These are phyloP conservation scores for Alectoria sarmentosa DNA, from an alignment of 495 filamentous ascomycete genomes.

Conservation along the genomic window DNA sequence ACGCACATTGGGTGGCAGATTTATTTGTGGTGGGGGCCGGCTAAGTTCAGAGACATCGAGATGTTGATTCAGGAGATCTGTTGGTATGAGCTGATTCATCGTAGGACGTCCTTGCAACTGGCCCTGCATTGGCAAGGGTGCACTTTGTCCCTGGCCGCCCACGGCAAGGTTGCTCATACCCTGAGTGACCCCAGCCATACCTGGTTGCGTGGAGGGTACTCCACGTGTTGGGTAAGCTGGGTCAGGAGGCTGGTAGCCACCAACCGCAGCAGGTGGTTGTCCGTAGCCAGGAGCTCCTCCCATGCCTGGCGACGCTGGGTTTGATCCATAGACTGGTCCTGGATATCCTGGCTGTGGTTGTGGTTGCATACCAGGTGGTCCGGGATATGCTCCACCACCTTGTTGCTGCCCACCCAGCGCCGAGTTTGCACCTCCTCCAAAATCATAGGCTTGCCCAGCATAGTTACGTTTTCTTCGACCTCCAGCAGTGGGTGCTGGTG, in stretches of 20 bases:
- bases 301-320: slow-evolving; percentile 34
- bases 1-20: slow-evolving; percentile 86
- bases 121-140: slow-evolving; percentile 44
- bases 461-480: slow-evolving; percentile 86
- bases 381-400: slow-evolving; percentile 42
- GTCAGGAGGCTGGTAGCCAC: slow-evolving; percentile 59
- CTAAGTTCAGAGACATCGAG: slow-evolving; percentile 92
- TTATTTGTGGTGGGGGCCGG: slow-evolving; percentile 83
- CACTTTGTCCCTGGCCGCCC: slow-evolving; percentile 45
- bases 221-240: slow-evolving; percentile 54
- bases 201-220: slow-evolving; percentile 43
- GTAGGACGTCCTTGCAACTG: slow-evolving; percentile 44
- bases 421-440: slow-evolving; percentile 84
- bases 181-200: slow-evolving; percentile 69
- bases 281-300: slow-evolving; percentile 26
- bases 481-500: slow-evolving; percentile 37
- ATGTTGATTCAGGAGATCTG: slow-evolving; percentile 83
- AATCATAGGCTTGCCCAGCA: slow-evolving; percentile 89
- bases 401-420: slow-evolving; percentile 51
- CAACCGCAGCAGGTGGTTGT: slow-evolving; percentile 33
- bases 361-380: slow-evolving; percentile 36
- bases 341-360: slow-evolving; percentile 42
- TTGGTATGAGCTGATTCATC: slow-evolving; percentile 86
- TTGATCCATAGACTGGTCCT: slow-evolving; percentile 48
- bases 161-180: slow-evolving; percentile 79